Base-by-base conservation (phyloP, 2,329 filamentous ascomycete genomes). In the Xylariaceae sp. region DNA sequence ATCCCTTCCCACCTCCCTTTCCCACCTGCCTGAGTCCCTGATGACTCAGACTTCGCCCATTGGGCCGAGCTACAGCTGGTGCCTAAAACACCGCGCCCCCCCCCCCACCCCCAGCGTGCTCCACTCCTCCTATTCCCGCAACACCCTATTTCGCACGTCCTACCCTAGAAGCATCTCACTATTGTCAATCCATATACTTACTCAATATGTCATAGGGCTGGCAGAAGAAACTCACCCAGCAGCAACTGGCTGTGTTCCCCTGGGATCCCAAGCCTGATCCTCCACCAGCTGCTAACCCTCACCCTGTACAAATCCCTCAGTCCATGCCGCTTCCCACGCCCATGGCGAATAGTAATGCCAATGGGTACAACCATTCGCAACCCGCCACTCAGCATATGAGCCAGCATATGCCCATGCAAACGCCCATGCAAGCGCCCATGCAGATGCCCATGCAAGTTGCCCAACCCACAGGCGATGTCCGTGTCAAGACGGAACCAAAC, bases 211-310 rank as follows among this genome's bases (percentile, higher is more conserved):
- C 29, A 46, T 60, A 97, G 89, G 86, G 83, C 67, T 98, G 92
- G 92, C 89, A 97, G 71, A 74, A 82, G 55, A 96, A 94, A 65
- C 74, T 98, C 24, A 85, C 89, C 1, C 79, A 81, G 52, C 80
- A 94, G 50, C 80, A 84, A 50, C 83, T 97, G 46, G 92, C 92
- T 43, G 71, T 78, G 41, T 96, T 97, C 61, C 90, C 92, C 9
- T 98, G 92, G 92, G 92, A 98, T 59, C 90, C 92, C 30, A 82
- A 85, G 59, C 83, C 84, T 34, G 81, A 85, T 36, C 47, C 67
- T 55, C 56, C 70, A 53, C 55, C 62, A 42, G 59, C 67, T 40
- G 62, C 63, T 39, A 38, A 43, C 18, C 41, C 52, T 41, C 50
- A 41, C 9, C 36, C 48, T n/a, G n/a, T n/a, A n/a, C n/a, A n/a